Evolutionary conservation across 1,284 basidiomycete genomes (phyloP).

Genomic region (Apiotrichum siamense): DNA sequence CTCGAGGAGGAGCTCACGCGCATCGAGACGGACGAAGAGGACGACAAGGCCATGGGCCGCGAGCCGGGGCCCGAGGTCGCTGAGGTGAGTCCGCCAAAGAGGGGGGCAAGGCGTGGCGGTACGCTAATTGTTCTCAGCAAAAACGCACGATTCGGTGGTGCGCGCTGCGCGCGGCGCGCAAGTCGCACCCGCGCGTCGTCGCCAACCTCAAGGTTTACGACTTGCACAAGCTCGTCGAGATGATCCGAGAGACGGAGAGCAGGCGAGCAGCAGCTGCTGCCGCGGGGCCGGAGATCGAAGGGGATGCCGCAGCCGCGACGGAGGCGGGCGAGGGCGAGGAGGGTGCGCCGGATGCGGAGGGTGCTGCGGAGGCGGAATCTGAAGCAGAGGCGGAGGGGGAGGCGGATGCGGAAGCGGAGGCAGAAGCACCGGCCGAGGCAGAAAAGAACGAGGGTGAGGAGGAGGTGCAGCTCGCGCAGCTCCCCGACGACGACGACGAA

Average conservation of each 20-base stretch:
- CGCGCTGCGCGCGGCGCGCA: conserved; percentile 31
- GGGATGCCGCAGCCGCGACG: conserved; percentile 1
- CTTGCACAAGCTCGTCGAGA: conserved; percentile 25
- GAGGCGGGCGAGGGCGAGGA: conserved; percentile 1
- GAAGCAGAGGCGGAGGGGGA: conserved; percentile 7
- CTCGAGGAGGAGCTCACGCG: conserved; percentile 27
- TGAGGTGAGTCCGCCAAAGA: conserved; percentile 19
- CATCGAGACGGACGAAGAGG: conserved; percentile 35
- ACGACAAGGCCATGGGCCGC: conserved; percentile 36
- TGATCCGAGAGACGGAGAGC: conserved; percentile 11
- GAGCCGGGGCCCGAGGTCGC: conserved; percentile 22
- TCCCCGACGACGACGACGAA: background rate
- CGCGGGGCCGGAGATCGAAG: background rate
- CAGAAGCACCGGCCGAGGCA: background rate
- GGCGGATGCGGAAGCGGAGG: conserved; percentile 3
- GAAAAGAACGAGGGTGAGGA: background rate
- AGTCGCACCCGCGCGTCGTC: conserved; percentile 28
- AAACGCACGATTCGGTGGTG: conserved; percentile 36
- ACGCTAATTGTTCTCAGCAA: conserved; percentile 3
- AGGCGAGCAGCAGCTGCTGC: background rate
- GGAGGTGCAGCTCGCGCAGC: conserved; percentile 4
- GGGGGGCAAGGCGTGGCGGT: too few species aligned
- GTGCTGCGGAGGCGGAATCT: conserved; percentile 1
- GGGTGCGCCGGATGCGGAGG: conserved; percentile 6
- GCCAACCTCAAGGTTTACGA: conserved; percentile 20